Base-by-base conservation (phyloP, 805 yeast species). In the Candida patagonica region DNA sequence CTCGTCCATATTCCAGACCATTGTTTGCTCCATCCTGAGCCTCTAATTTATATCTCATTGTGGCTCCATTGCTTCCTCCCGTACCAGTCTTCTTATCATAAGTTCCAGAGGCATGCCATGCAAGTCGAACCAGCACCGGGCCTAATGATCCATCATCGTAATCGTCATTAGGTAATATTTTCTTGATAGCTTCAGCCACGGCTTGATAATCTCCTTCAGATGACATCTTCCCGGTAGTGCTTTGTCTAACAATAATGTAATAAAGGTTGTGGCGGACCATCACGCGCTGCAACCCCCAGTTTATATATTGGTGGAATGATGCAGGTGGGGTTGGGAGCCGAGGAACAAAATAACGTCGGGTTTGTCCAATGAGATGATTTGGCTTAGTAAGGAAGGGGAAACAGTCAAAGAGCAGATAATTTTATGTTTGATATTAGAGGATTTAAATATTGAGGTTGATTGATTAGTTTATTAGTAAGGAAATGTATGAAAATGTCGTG, bases 41-140 rank as follows among this genome's bases (percentile, higher is more conserved):
- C 54, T 71, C 76, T 31, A 60, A 50, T 35, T 56, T 54, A 52
- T 52, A 71, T 41, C 74, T 55, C 76, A 74, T 71, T 17, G 78
- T 73, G 35, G 74, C 68, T 20, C 75, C 77, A 52, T 63, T 71
- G 33, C 77, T 69, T 6, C 78, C 78, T 12, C 69, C 68, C 1
- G 78, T 58, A 34, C 71, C 66, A 16, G 65, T 62, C n/a, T 60
- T 56, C 48, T 64, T 65, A 52, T 83, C 85, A 59, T 68, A 86
- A 15, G 92, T 82, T 26, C 94, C 95, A 42, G 84, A 73, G 26
- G 80, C 73, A 57, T 85, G 94, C 95, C 95, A 85, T 21, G 94
- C 81, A 41, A 83, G 68, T 52, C 95, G 74, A 19, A 85, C 75
- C 30, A 85, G 63, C 12, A 80, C 75, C 7, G 95, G 95, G 1